Evolutionary conservation across 75 land plant species (phyloP), one percentile per base, ranked within the genome.

Genomic region (Pseudotsuga menziesii): DNA sequence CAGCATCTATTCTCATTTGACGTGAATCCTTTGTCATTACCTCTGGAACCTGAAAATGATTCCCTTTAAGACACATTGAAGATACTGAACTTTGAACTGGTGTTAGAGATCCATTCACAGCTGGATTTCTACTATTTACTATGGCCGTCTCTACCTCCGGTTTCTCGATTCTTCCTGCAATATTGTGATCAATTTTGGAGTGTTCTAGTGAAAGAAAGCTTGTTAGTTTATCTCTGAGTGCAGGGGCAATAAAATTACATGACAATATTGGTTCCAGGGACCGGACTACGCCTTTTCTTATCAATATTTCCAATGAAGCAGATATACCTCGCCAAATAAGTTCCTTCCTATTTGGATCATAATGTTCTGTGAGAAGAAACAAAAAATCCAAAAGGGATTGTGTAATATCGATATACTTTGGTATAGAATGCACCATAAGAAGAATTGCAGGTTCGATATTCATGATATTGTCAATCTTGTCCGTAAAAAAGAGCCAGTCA

Each of bases 381-480:
- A 95, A 81, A 85, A 95, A 97, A 72, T 95, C 98, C 78, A 97
- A 86, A 52, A 97, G 90, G 13, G 86, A 78, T n/a, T 91, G 83
- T 17, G 98, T 91, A 36, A 97, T 85, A 73, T 91, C 93, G 0
- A 80, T 75, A 77, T 95, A 93, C 76, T 80, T 85, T 1, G 93
- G 95, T 9, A 97, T 81, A 3, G 99, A 97, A 76, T 90, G 73
- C 76, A 95, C 90, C 87, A 95, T 90, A 39, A 97, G 74, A 4
- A 95, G 83, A 55, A 97, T 89, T 17, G 91, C 98, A 58, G 99
- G 99, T 80, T 97, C 99, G 74, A 97, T 91, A 57, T 95, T 93
- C 98, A 97, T 97, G 11, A 97, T 83, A 72, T 88, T 90, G 69
- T 97, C 98, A 12, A 82, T 79, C 72, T 81, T 85, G 44, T 84